Conservation (phyloP, 306 rosid genomes). For the Elaeagnus macrophylla region DNA sequence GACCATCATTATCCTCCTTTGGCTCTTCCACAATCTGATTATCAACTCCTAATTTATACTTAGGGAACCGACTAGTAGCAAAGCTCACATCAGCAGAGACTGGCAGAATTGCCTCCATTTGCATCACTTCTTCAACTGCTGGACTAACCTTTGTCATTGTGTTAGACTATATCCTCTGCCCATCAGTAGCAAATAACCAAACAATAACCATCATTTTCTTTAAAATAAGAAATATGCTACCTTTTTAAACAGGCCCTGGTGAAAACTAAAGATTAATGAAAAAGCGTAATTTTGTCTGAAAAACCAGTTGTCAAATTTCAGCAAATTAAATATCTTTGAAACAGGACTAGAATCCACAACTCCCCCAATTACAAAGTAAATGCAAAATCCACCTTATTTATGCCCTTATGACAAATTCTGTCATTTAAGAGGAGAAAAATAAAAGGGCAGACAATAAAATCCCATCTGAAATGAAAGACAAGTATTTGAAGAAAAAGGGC, state of each 20-base stretch:
- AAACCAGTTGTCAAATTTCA: neutral
- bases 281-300: neutral
- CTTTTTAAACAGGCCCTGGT: neutral
- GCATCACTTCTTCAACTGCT: slow-evolving; percentile 46
- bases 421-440: too few species aligned
- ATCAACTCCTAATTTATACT: slow-evolving; percentile 72
- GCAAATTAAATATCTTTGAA: too few species aligned
- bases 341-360: too few species aligned
- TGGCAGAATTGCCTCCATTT: slow-evolving; percentile 45
- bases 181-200: slow-evolving; percentile 19
- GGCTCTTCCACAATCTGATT: slow-evolving; percentile 73
- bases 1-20: slow-evolving; percentile 53
- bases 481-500: too few species aligned
- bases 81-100: slow-evolving; percentile 96
- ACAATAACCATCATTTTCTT: neutral
- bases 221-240: slow-evolving; percentile 2
- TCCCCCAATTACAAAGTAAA: too few species aligned
- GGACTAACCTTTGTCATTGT: slow-evolving; percentile 89
- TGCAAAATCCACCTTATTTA: too few species aligned
- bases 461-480: too few species aligned
- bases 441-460: too few species aligned
- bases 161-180: slow-evolving; percentile 27
- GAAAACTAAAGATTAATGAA: slow-evolving; percentile 10
- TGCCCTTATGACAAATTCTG: too few species aligned
- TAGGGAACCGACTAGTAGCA: slow-evolving; percentile 55